Percentiles rank a stretch among this genome's conserved stretches.
These are phyloP conservation scores for Leptographium wingfieldii DNA, from an alignment of 2,329 filamentous ascomycete genomes.

Conservation along the genomic window DNA sequence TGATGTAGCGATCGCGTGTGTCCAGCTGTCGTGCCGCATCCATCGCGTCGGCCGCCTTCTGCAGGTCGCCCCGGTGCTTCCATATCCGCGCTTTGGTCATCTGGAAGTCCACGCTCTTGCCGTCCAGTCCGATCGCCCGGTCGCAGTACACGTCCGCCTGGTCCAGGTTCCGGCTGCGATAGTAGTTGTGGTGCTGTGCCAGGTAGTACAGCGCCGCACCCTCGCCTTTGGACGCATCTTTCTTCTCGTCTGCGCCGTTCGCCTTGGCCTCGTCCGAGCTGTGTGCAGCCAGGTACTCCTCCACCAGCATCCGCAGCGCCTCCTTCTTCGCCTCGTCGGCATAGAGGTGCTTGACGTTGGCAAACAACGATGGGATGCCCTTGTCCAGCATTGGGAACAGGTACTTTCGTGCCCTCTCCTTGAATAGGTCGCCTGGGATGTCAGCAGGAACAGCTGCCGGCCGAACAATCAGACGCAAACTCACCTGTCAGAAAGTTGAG, in stretches of 20 bases:
- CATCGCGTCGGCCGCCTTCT: constrained; percentile 77
- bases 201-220: constrained; percentile 83
- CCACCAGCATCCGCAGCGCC: constrained; percentile 61
- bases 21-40: constrained; percentile 76
- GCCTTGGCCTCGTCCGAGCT: constrained; percentile 21
- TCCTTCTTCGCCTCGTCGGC: constrained; percentile 63
- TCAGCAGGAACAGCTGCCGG: background rate
- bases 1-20: constrained; percentile 89
- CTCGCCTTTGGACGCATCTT: constrained; percentile 47
- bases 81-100: constrained; percentile 93
- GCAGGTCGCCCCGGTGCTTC: constrained; percentile 74
- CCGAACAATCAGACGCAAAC: constrained; percentile 8
- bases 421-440: constrained; percentile 60
- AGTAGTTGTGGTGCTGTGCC: constrained; percentile 93
- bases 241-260: constrained; percentile 16
- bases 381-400: constrained; percentile 76
- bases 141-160: constrained; percentile 78
- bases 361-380: constrained; percentile 90
- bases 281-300: constrained; percentile 53
- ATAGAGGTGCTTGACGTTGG: constrained; percentile 92
- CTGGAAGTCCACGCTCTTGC: constrained; percentile 77
- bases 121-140: constrained; percentile 65
- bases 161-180: constrained; percentile 67
- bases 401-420: constrained; percentile 64
- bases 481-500: constrained; percentile 73